Conservation (phyloP, 2,329 filamentous ascomycete genomes). For the Cladosporium sp. region DNA sequence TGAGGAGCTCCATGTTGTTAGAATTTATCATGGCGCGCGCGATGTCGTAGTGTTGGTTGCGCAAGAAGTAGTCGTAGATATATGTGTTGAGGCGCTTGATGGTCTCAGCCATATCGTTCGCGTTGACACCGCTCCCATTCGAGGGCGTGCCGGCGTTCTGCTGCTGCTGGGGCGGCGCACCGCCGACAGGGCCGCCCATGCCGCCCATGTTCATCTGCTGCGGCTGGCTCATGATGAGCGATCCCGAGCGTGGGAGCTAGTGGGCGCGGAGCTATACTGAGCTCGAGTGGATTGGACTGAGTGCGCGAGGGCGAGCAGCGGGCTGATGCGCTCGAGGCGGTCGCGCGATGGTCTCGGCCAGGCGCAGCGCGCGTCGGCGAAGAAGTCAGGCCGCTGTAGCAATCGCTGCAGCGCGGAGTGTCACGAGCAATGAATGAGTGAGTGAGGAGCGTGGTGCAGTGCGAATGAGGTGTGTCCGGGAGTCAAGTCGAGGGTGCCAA, state of each 20-base stretch:
- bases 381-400: background rate
- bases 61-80: slow-evolving; percentile 89
- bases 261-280: background rate
- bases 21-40: slow-evolving; percentile 69
- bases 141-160: slow-evolving; percentile 33
- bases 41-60: slow-evolving; percentile 79
- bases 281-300: background rate
- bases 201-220: slow-evolving; percentile 69
- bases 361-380: slow-evolving; percentile 18
- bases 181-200: slow-evolving; percentile 65
- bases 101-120: slow-evolving; percentile 56
- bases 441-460: background rate
- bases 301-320: background rate
- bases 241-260: slow-evolving; percentile 10
- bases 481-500: background rate
- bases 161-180: slow-evolving; percentile 50
- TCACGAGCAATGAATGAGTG: background rate
- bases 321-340: slow-evolving; percentile 12
- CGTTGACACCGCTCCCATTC: slow-evolving; percentile 24
- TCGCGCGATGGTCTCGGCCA: slow-evolving; percentile 8
- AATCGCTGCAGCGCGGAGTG: slow-evolving; percentile 1
- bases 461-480: background rate
- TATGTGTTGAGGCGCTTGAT: slow-evolving; percentile 69
- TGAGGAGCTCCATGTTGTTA: slow-evolving; percentile 41
- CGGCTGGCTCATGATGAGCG: slow-evolving; percentile 56